Evolutionary conservation across 495 filamentous ascomycete genomes (phyloP).

Genomic region (Penicillium angulare): DNA sequence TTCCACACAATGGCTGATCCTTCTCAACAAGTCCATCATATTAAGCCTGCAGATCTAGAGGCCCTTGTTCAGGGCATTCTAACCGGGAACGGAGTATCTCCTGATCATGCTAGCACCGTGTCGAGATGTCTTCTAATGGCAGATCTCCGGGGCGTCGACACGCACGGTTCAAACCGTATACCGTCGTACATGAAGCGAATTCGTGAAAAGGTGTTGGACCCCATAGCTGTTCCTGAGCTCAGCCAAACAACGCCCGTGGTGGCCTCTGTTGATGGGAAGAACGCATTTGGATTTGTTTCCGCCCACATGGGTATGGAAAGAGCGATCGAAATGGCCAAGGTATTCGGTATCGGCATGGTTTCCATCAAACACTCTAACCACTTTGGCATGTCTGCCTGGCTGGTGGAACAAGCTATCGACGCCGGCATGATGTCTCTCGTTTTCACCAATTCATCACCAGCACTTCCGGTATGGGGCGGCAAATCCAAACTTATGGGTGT

Average conservation of each 20-base stretch:
- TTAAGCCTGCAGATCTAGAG: neutral
- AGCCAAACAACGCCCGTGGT: constrained; percentile 26
- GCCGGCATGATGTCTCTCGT: constrained; percentile 19
- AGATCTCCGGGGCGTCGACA: constrained; percentile 25
- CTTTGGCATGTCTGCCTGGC: constrained; percentile 30
- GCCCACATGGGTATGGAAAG: constrained; percentile 18
- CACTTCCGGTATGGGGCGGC: constrained; percentile 28
- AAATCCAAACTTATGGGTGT: constrained; percentile 24
- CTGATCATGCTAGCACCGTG: constrained; percentile 13
- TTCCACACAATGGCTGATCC: neutral
- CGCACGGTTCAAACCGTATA: constrained; percentile 27
- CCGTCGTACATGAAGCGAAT: constrained; percentile 23
- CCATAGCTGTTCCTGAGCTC: constrained; percentile 13
- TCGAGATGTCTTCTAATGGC: constrained; percentile 22
- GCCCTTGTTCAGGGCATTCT: constrained; percentile 10
- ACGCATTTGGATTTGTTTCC: constrained; percentile 31
- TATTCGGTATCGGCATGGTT: constrained; percentile 28
- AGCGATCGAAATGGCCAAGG: constrained; percentile 17
- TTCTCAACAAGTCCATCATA: constrained; percentile 1
- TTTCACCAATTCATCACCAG: constrained; percentile 28
- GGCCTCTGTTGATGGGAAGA: constrained; percentile 26
- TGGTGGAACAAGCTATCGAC: constrained; percentile 22
- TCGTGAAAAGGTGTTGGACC: constrained; percentile 17
- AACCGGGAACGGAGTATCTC: constrained; percentile 1
- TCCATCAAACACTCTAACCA: constrained; percentile 26